phyloP scores from a whole-genome alignment of 2,329 filamentous ascomycete genomes.

The Aspergillaceae sp. region DNA sequence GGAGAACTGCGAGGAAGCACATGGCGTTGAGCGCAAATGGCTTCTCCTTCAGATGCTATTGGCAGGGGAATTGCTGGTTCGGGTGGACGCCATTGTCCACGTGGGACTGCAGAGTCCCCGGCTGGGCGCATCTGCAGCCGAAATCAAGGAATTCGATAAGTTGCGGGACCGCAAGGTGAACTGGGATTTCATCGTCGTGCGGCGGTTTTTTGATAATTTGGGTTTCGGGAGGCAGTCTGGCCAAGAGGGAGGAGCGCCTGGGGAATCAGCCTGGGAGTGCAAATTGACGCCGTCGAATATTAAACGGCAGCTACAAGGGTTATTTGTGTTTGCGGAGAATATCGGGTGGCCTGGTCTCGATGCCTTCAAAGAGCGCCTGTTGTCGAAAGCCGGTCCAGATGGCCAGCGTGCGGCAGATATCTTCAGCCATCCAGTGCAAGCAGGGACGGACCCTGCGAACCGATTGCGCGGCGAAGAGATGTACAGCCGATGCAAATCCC shows the following conservation, averaged over 20 bases:
- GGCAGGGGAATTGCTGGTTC: constrained; percentile 46
- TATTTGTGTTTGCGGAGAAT: constrained; percentile 43
- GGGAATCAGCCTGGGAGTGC: constrained; percentile 24
- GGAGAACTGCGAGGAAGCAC: constrained; percentile 2
- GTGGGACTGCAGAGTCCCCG: constrained; percentile 27
- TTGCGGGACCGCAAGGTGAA: constrained; percentile 45
- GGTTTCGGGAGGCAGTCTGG: constrained; percentile 22
- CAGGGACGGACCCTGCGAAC: constrained; percentile 24
- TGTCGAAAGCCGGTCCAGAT: constrained; percentile 23
- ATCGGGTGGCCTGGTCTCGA: constrained; percentile 43
- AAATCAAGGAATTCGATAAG: constrained; percentile 39
- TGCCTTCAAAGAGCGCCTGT: constrained; percentile 28
- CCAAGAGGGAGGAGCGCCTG: not conserved
- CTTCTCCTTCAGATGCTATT: constrained; percentile 48
- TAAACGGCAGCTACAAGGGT: constrained; percentile 40
- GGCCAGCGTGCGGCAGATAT: constrained; percentile 6
- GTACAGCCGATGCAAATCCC: constrained; percentile 5
- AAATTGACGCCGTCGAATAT: constrained; percentile 29
- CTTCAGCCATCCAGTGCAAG: constrained; percentile 8
- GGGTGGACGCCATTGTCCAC: constrained; percentile 42
- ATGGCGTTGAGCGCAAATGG: constrained; percentile 42
- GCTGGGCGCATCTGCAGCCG: constrained; percentile 30
- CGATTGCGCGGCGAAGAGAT: constrained; percentile 3
- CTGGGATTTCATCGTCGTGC: constrained; percentile 48
- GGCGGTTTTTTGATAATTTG: constrained; percentile 47